Evolutionary conservation across 2,329 filamentous ascomycete species (phyloP).

Genomic region (Verticillium nubilum): DNA sequence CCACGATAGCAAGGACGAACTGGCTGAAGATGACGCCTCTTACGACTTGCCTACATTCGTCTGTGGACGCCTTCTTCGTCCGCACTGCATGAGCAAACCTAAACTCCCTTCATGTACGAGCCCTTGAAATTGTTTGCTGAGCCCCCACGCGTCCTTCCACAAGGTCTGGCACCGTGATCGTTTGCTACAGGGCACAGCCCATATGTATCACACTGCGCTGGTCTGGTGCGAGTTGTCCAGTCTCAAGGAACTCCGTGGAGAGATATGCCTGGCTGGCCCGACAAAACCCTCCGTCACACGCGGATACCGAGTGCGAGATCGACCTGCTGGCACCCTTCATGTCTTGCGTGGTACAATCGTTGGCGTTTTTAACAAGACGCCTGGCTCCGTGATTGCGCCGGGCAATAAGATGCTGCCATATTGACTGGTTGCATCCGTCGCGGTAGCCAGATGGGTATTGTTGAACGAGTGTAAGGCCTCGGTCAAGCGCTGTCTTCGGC

Average conservation of each 20-base stretch:
- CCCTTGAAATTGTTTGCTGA: background rate
- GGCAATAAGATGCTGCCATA: background rate
- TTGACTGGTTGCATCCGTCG: background rate
- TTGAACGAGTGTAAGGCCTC: background rate
- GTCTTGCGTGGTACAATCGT: conserved; percentile 1
- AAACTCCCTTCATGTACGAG: background rate
- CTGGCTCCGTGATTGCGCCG: background rate
- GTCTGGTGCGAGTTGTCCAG: too few species aligned
- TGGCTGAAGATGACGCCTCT: too few species aligned
- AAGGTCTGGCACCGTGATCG: background rate
- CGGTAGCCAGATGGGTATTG: background rate
- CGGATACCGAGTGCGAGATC: conserved; percentile 5
- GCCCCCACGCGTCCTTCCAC: background rate
- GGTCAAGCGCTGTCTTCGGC: background rate
- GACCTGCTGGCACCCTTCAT: conserved; percentile 6
- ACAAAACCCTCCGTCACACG: conserved; percentile 1
- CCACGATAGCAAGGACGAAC: too few species aligned
- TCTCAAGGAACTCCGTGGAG: background rate
- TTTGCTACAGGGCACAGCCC: background rate
- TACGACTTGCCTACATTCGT: background rate
- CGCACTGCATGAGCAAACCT: background rate
- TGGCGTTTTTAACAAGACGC: background rate
- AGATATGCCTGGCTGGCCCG: background rate
- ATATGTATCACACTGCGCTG: background rate
- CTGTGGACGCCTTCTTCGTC: background rate